Evolutionary conservation across 2,329 filamentous ascomycete species (phyloP).

Genomic region (Fusarium sp.): DNA sequence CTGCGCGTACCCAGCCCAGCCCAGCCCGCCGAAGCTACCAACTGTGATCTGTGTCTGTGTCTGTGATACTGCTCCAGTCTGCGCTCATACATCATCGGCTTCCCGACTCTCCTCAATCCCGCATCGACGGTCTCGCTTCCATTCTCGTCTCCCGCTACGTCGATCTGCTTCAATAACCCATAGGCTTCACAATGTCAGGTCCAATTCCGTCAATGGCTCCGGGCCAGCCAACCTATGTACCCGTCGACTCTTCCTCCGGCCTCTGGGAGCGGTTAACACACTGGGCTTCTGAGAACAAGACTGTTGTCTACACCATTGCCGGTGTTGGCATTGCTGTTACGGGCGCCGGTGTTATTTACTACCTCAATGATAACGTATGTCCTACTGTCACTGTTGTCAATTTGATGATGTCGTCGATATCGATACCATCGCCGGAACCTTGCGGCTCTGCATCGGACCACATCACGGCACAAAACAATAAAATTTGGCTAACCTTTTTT

Average conservation of each 20-base stretch:
- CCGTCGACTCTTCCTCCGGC: conserved; percentile 70
- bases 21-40: conserved; percentile 46
- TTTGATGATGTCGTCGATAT: conserved; percentile 7
- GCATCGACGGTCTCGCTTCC: conserved; percentile 43
- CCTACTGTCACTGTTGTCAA: neutral
- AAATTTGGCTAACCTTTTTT: conserved; percentile 26
- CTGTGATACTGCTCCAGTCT: conserved; percentile 30
- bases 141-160: conserved; percentile 31
- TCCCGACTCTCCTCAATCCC: conserved; percentile 39
- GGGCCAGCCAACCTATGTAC: conserved; percentile 57
- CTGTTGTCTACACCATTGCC: conserved; percentile 93
- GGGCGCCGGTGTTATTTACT: conserved; percentile 92
- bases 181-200: conserved; percentile 54
- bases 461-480: conserved; percentile 1
- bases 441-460: conserved; percentile 36
- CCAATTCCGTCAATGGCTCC: conserved; percentile 62
- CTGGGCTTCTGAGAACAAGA: conserved; percentile 97
- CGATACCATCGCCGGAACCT: conserved; percentile 4
- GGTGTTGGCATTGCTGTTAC: conserved; percentile 93
- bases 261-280: conserved; percentile 90
- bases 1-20: conserved; percentile 45
- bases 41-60: conserved; percentile 14
- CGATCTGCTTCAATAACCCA: conserved; percentile 40
- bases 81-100: conserved; percentile 51
- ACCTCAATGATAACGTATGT: conserved; percentile 72